These are phyloP conservation scores for Neonectria neomacrospora DNA, from an alignment of 2,329 filamentous ascomycete species.

Conservation along the genomic window DNA sequence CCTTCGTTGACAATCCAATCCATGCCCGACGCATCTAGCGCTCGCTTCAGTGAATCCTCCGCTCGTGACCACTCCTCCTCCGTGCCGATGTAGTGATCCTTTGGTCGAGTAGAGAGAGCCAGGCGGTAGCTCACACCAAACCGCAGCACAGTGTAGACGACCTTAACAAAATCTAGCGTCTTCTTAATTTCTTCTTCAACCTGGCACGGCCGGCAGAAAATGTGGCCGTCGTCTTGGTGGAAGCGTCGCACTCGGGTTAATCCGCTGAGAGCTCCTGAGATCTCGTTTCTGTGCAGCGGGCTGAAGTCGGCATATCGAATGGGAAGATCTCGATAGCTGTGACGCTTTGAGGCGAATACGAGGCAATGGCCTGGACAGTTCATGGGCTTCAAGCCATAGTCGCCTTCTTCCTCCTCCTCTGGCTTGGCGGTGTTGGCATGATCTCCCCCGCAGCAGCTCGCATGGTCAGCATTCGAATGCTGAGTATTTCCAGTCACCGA, in stretches of 20 bases:
- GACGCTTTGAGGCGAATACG: slow-evolving; percentile 78
- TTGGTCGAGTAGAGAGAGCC: slow-evolving; percentile 81
- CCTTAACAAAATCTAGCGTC: slow-evolving; percentile 78
- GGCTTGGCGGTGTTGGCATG: slow-evolving; percentile 35
- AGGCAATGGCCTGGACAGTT: slow-evolving; percentile 92
- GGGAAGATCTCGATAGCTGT: slow-evolving; percentile 83
- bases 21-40: slow-evolving; percentile 73
- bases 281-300: slow-evolving; percentile 86
- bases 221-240: slow-evolving; percentile 91
- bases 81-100: slow-evolving; percentile 80
- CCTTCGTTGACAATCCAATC: slow-evolving; percentile 81
- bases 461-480: slow-evolving; percentile 23
- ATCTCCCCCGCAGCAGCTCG: slow-evolving; percentile 49
- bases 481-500: slow-evolving; percentile 70
- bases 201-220: slow-evolving; percentile 84
- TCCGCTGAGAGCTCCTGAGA: slow-evolving; percentile 82
- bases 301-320: slow-evolving; percentile 90
- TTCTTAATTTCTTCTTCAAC: slow-evolving; percentile 78
- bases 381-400: slow-evolving; percentile 91
- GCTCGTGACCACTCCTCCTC: slow-evolving; percentile 69
- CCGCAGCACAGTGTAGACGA: slow-evolving; percentile 75
- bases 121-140: slow-evolving; percentile 77
- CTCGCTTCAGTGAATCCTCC: slow-evolving; percentile 53
- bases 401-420: slow-evolving; percentile 70
- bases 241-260: slow-evolving; percentile 87